A percentile compares a stretch with the other conserved stretches of the same genome.
Evolutionary conservation across 2,329 filamentous ascomycete species (phyloP).

Genomic region (Periconia sp.): DNA sequence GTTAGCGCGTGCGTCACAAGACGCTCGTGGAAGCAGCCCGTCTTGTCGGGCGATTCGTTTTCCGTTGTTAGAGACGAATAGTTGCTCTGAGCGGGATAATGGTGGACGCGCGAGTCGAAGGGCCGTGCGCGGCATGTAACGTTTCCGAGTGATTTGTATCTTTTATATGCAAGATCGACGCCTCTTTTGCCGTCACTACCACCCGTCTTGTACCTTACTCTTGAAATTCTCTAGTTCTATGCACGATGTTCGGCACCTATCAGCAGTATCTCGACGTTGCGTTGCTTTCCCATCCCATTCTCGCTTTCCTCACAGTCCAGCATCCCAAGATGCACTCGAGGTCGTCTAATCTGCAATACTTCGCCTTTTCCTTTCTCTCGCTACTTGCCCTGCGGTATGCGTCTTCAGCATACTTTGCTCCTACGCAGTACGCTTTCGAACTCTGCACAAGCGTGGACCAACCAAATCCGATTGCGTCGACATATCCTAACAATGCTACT

Average conservation of each 20-base stretch:
- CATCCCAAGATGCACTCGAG: constrained; percentile 29
- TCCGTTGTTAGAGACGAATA: no score
- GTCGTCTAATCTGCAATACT: constrained; percentile 32
- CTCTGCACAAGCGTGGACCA: constrained; percentile 35
- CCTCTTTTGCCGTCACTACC: constrained; percentile 1
- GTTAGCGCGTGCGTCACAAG: constrained; percentile 1
- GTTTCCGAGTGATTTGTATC: constrained; percentile 10
- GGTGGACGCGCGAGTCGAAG: no score
- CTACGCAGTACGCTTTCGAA: constrained; percentile 4
- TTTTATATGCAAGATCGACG: constrained; percentile 8
- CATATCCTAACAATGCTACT: constrained; percentile 57
- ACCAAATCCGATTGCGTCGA: constrained; percentile 57
- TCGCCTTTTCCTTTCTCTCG: constrained; percentile 32
- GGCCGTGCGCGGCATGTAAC: constrained; percentile 6
- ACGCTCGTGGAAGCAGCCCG: neutral
- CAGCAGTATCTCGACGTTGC: constrained; percentile 39
- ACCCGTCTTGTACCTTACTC: constrained; percentile 5
- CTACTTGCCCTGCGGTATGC: constrained; percentile 31
- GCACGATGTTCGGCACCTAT: constrained; percentile 32
- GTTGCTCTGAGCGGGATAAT: no score
- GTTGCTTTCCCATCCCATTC: constrained; percentile 37
- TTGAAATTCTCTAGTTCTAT: neutral
- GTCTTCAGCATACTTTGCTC: constrained; percentile 19
- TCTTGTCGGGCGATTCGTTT: constrained; percentile 1
- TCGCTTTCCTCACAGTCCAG: constrained; percentile 35